Evolutionary conservation across 768 basidiomycete species (phyloP), one percentile per base, ranked within the genome.

Genomic region (Mycena belliarum): DNA sequence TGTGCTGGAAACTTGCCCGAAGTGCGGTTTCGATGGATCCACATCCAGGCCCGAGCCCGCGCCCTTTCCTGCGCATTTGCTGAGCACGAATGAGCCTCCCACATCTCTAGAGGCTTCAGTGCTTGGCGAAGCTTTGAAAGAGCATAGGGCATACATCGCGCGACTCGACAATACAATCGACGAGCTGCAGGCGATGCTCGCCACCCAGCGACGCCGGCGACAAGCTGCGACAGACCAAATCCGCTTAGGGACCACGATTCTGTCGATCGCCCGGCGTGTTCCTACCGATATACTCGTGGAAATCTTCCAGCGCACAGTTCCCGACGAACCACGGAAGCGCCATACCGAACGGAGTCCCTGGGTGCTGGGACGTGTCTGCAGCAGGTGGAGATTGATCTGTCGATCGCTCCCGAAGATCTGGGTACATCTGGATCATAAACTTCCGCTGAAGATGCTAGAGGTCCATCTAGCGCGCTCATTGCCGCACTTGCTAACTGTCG

Each of bases 341-440:
- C 7, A 20, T 44, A 2, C 44, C 24, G 33, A n/a, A 46, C 20
- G 54, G 4, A 38, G 55, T 16, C 54, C 54, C 10, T 55, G 54
- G 54, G 46, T 55, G 8, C 54, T 55, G 1, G 54, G 54, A 1
- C 54, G 47, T 18, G 38, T 55, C 37, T 55, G 54, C 28, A 41
- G 54, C 28, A 37, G 46, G 26, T 55, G 54, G 54, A 35, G 54
- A 25, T 18, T 46, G 0, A 15, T 55, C 29, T 48, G 54, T 38
- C n/a, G 41, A 11, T 21, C 37, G 10, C 38, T 42, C 35, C 46
- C 54, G 16, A 24, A 40, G n/a, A 37, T 55, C 14, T 55, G 54
- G 54, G 41, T 38, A 1, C 28, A 26, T 6, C 47, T 55, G 26
- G 54, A 55, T 28, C 24, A 45, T 0, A 46, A 41, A 7, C 37